phyloP scores from a whole-genome alignment of 2,329 filamentous ascomycete species.

The Didymella keratinophila region DNA sequence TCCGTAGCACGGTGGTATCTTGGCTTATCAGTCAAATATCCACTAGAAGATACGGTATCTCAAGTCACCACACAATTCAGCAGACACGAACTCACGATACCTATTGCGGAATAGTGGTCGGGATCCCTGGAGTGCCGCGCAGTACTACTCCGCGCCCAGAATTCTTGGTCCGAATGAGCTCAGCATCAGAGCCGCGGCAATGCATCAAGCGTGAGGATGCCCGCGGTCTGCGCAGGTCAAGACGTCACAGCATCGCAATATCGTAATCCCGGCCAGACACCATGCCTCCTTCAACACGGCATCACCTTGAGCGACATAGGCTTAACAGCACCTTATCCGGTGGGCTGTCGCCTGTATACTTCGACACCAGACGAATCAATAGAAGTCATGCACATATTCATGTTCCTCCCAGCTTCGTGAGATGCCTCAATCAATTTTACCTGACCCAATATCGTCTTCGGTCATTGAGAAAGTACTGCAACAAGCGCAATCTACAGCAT shows the following conservation, averaged over 20 bases:
- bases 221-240: not conserved
- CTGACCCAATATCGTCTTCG: constrained; percentile 63
- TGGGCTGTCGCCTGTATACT: not conserved
- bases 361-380: not conserved
- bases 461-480: constrained; percentile 30
- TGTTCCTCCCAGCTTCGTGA: too few species aligned
- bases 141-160: constrained; percentile 9
- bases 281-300: not conserved
- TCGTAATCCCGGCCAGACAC: not conserved
- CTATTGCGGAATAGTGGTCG: not conserved
- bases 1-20: too few species aligned
- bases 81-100: constrained; percentile 8
- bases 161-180: constrained; percentile 10
- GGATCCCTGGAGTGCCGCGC: constrained; percentile 1
- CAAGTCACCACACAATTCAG: not conserved
- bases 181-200: not conserved
- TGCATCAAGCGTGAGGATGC: not conserved
- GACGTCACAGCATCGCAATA: constrained; percentile 1
- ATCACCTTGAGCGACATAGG: not conserved
- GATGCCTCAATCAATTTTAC: not conserved
- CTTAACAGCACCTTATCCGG: not conserved
- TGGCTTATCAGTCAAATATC: constrained; percentile 14
- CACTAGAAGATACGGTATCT: constrained; percentile 13
- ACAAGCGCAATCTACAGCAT: constrained; percentile 44
- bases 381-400: not conserved